Conservation (phyloP, 768 basidiomycete species). For the Lactarius tabidus region DNA sequence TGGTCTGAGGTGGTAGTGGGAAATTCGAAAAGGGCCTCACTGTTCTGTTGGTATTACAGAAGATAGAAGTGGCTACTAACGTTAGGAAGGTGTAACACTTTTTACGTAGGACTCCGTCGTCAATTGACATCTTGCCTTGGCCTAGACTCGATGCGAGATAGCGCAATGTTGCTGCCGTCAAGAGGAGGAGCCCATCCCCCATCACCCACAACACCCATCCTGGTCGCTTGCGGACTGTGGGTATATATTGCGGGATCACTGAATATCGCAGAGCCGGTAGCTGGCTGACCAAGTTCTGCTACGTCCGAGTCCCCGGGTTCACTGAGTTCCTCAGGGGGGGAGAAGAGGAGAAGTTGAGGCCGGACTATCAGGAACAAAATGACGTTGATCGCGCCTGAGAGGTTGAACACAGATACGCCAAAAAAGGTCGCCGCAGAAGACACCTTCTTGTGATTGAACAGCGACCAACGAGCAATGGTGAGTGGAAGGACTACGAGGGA, state of each 20-base stretch:
- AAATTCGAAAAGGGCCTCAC: not conserved
- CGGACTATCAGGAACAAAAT: conserved; percentile 37
- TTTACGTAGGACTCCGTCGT: not conserved
- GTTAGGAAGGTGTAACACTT: not conserved
- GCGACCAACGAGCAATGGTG: conserved; percentile 40
- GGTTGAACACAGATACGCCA: conserved; percentile 34
- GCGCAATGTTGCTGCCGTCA: not conserved
- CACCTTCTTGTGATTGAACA: conserved; percentile 27
- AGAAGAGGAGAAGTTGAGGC: conserved; percentile 36
- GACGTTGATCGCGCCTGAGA: conserved; percentile 42
- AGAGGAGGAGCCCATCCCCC: too few relatives aligned
- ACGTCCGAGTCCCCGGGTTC: too few relatives aligned
- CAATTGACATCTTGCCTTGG: not conserved
- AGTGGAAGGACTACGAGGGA: conserved; percentile 34
- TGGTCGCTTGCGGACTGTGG: not conserved
- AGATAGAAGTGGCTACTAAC: not conserved
- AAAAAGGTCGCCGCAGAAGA: conserved; percentile 35
- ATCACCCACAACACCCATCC: not conserved
- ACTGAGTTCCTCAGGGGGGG: not conserved
- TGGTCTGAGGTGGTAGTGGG: not conserved
- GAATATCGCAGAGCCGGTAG: not conserved
- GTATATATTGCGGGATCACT: not conserved
- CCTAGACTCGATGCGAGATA: not conserved
- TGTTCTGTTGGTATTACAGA: not conserved
- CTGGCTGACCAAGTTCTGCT: not conserved